Evolutionary conservation across 2,329 filamentous ascomycete species (phyloP).

Genomic region (Aschersonia sp.): DNA sequence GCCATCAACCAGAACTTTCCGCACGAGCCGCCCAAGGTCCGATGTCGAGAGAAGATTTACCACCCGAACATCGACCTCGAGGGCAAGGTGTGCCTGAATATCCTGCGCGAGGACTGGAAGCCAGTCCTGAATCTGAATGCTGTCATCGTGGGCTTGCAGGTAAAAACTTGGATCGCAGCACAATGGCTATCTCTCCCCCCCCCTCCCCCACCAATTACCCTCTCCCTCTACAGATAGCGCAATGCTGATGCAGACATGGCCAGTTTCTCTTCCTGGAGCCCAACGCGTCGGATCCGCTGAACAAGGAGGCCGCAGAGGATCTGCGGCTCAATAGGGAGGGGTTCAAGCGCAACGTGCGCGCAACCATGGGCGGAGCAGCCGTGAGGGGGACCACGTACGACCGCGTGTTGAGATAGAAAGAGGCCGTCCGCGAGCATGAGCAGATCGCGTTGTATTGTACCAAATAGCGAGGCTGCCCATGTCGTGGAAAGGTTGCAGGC

Average conservation of each 20-base stretch:
- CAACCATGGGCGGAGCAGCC: slow-evolving; percentile 63
- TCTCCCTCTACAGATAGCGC: slow-evolving; percentile 3
- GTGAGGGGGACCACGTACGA: neutral
- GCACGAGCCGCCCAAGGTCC: slow-evolving; percentile 94
- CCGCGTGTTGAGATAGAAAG: neutral
- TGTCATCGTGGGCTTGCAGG: slow-evolving; percentile 86
- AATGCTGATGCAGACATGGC: neutral
- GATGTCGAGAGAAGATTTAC: slow-evolving; percentile 95
- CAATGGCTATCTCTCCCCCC: no score
- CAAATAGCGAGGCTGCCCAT: no score
- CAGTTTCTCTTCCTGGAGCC: slow-evolving; percentile 96
- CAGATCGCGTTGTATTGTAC: neutral
- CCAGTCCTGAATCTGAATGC: slow-evolving; percentile 93
- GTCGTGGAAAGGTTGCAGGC: no score
- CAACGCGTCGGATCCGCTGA: slow-evolving; percentile 92
- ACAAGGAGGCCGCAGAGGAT: slow-evolving; percentile 95
- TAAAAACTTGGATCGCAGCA: slow-evolving; percentile 17
- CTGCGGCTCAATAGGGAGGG: slow-evolving; percentile 70
- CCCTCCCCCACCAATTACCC: slow-evolving; percentile 7
- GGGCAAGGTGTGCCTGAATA: slow-evolving; percentile 96
- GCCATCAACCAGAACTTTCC: slow-evolving; percentile 90
- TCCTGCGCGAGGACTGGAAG: slow-evolving; percentile 96
- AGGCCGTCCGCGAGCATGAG: neutral
- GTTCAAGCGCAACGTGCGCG: slow-evolving; percentile 83
- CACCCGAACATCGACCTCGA: slow-evolving; percentile 97